Percentiles rank a stretch among this genome's conserved stretches.
Conservation (phyloP, 495 filamentous ascomycete genomes). For the Aspergillus kassunensis region DNA sequence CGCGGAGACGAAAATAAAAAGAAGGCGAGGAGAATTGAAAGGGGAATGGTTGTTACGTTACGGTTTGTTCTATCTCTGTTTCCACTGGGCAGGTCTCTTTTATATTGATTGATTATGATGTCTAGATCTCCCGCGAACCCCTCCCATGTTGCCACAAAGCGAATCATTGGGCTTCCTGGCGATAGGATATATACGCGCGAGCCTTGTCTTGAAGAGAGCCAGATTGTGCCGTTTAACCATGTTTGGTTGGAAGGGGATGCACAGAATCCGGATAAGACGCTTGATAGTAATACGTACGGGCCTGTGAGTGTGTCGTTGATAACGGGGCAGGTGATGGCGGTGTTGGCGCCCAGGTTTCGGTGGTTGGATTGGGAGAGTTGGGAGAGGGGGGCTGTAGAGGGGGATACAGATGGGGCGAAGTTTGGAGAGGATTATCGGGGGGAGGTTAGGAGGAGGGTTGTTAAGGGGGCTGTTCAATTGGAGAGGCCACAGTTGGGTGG, state of each 20-base stretch:
- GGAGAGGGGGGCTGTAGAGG: constrained; percentile 30
- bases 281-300: constrained; percentile 75
- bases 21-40: constrained; percentile 35
- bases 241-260: constrained; percentile 78
- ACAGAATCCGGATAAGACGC: constrained; percentile 46
- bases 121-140: constrained; percentile 61
- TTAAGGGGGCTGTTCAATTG: constrained; percentile 38
- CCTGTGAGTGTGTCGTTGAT: constrained; percentile 60
- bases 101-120: not conserved
- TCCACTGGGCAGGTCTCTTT: not conserved
- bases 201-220: constrained; percentile 54
- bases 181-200: constrained; percentile 60
- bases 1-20: too few relatives aligned
- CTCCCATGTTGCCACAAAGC: constrained; percentile 58
- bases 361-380: constrained; percentile 41
- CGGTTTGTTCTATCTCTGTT: constrained; percentile 30
- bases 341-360: constrained; percentile 58
- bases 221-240: constrained; percentile 64
- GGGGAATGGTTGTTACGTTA: constrained; percentile 55
- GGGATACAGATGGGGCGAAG: constrained; percentile 13
- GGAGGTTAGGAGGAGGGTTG: constrained; percentile 36
- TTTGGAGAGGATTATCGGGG: constrained; percentile 37
- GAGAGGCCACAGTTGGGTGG: constrained; percentile 31
- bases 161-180: constrained; percentile 65
- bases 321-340: constrained; percentile 57